These are phyloP conservation scores for Ceratocystis papillata DNA, from an alignment of 2,329 filamentous ascomycete genomes.

Conservation along the genomic window DNA sequence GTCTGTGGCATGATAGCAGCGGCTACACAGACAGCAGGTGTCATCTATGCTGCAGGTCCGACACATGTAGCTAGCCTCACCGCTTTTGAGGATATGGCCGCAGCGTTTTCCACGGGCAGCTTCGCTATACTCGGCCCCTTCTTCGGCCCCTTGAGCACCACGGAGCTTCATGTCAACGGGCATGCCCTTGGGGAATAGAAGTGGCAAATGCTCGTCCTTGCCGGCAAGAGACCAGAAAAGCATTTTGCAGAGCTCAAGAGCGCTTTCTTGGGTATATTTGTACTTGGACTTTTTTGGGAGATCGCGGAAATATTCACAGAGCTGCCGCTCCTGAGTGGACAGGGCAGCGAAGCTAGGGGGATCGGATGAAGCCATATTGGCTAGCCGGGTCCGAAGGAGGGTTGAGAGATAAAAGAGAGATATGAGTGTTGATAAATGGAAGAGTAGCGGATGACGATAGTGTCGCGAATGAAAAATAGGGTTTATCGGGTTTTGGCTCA, in stretches of 20 bases:
- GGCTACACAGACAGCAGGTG: conserved; percentile 86
- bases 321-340: conserved; percentile 64
- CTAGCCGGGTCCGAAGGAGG: not conserved
- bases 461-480: too few species aligned
- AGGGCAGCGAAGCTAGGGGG: conserved; percentile 30
- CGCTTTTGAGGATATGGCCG: conserved; percentile 91
- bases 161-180: conserved; percentile 62
- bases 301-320: conserved; percentile 70
- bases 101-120: conserved; percentile 86
- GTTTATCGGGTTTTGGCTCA: too few species aligned
- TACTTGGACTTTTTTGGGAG: conserved; percentile 63
- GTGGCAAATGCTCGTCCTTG: conserved; percentile 58
- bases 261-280: conserved; percentile 63
- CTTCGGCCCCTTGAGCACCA: conserved; percentile 80
- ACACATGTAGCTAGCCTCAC: conserved; percentile 89
- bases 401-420: not conserved
- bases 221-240: conserved; percentile 83
- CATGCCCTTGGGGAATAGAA: conserved; percentile 64
- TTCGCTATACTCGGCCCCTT: conserved; percentile 89
- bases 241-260: conserved; percentile 59
- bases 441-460: not conserved
- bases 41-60: conserved; percentile 90
- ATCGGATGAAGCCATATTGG: conserved; percentile 38
- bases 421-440: not conserved
- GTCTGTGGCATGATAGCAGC: conserved; percentile 90